Evolutionary conservation across 2,329 filamentous ascomycete genomes (phyloP), one percentile per base, ranked within the genome.

Genomic region (Xylariomycetidae sp.): DNA sequence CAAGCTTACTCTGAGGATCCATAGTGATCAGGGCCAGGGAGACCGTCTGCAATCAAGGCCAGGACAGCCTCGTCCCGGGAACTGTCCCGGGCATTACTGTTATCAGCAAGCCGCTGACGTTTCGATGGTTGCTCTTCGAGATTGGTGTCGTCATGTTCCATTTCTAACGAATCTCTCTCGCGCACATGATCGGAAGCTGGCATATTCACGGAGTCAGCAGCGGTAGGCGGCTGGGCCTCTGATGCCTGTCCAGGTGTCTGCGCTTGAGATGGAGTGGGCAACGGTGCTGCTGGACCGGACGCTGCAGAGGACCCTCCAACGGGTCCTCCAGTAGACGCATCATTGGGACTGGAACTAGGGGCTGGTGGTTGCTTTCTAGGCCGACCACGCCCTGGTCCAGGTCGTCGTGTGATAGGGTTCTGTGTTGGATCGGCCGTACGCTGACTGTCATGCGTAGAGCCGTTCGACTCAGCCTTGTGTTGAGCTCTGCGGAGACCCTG

Each of bases 401-500:
- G 74, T 16, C 75, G 66, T 12, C 74, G 64, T n/a, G 72, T 78
- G 46, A 79, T 77, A 31, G 75, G 75, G 37, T 79, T 77, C 42
- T 61, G 33, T 0, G 67, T 69, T 7, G 74, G 74, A 46, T 79
- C 74, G 34, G 59, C 25, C 37, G 59, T 66, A 26, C 61, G 56
- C 15, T 62, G 44, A 26, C 40, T 59, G 14, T 68, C 63, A 8
- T 48, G 38, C 16, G 41, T 28, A 15, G 50, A 36, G 7, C 63
- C 58, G 38, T 58, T 62, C 5, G 57, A 34, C 13, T 75, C 73
- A 13, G 61, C 51, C 48, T 77, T 77, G 45, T 72, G 68, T 47
- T 76, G 71, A 15, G 71, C 66, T 26, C 74, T 60, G 16, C 74
- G 64, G 13, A 80, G 64, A 17, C 74, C 73, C 48, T 79, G 75